Evolutionary conservation across 2,329 filamentous ascomycete genomes (phyloP).

Genomic region (Phaeosphaeria sp.): DNA sequence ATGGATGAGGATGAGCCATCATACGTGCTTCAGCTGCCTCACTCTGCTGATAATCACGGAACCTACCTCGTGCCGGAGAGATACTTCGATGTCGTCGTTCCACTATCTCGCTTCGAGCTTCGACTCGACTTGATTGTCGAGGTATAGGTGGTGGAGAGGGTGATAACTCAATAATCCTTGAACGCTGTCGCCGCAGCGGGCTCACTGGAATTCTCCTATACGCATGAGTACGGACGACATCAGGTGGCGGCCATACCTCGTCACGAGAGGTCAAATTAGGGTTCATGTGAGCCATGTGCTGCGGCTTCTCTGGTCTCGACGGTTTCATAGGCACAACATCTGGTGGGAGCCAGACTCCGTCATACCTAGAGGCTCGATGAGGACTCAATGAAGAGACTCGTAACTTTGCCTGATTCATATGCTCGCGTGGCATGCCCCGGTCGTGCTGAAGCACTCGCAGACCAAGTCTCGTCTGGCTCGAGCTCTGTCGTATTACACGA

Average conservation of each 20-base stretch:
- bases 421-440: constrained; percentile 9
- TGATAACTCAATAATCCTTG: constrained; percentile 31
- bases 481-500: constrained; percentile 17
- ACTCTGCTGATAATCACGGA: constrained; percentile 10
- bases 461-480: constrained; percentile 31
- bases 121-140: constrained; percentile 16
- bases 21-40: constrained; percentile 32
- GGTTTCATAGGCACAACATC: constrained; percentile 20
- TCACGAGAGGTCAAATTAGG: constrained; percentile 11
- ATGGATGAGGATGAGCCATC: constrained; percentile 33
- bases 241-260: constrained; percentile 32
- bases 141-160: constrained; percentile 29
- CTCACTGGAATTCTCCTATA: constrained; percentile 19
- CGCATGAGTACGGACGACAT: constrained; percentile 30
- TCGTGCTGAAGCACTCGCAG: constrained; percentile 31
- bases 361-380: constrained; percentile 21
- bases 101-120: constrained; percentile 22
- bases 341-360: constrained; percentile 23
- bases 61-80: constrained; percentile 12
- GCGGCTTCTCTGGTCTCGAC: constrained; percentile 3
- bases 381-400: constrained; percentile 31
- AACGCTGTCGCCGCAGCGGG: constrained; percentile 12
- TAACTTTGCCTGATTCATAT: constrained; percentile 15
- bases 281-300: constrained; percentile 4
- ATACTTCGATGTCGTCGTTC: constrained; percentile 19